Base-by-base conservation (phyloP, 106 monocot species). In the Platanthera guangdongensis region DNA sequence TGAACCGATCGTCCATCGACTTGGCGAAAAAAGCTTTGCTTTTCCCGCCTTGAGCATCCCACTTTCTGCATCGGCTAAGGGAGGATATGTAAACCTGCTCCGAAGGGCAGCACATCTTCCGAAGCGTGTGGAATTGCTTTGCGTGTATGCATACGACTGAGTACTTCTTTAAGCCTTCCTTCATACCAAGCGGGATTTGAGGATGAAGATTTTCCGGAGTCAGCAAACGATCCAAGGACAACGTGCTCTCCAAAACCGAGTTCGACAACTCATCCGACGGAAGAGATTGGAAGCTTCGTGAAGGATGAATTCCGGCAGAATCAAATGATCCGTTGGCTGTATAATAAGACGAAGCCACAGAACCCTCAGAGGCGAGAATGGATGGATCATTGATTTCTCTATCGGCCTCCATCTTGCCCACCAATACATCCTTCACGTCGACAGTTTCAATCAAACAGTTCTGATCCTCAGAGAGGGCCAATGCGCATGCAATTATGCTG, bases 401-500 rank as follows among this genome's bases (percentile, higher is more conserved):
- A 8, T 86, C 84, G 32, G 75, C 32, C 7, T 87, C 74, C 71
- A 25, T 52, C 78, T 78, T 85, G 6, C 80, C 78, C 57, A 72
- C 82, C 5, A 65, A 3, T 68, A 48, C 57, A 68, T 87, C 87
- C 75, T 80, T 87, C 57, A 74, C 79, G 59, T 57, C 52, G 47
- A 4, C 67, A n/a, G 48, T 63, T 71, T 62, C 55, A 47, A 21
- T 18, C 21, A 51, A 72, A 51, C 50, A 51, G 22, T 51, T 49
- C 19, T 81, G 81, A n/a, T 86, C 79, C 63, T 88, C 84, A 51
- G 74, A 82, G 39, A 81, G 47, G 1, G 81, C 73, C 16, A 91
- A 53, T 22, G 85, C 87, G 63, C 85, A 91, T 30, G 91, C 85
- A 81, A 94, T 89, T 21, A 91, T 78, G 83, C 91, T 94, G n/a